Base-by-base conservation (phyloP, 2,329 filamentous ascomycete species). In the Apiospora phragmitis region DNA sequence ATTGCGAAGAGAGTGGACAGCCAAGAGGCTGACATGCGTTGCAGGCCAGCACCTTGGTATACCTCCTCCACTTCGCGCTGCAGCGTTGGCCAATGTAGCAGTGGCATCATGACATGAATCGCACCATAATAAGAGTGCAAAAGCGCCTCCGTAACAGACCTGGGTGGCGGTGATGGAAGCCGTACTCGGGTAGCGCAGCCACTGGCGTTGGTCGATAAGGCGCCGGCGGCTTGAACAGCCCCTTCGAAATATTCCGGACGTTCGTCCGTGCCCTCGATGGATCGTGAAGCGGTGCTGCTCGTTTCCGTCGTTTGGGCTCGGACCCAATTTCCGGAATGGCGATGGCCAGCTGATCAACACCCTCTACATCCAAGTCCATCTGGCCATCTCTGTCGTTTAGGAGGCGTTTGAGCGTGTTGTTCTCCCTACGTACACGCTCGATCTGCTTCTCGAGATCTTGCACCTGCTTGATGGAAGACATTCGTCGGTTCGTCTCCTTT, bases 391-490 rank as follows among this genome's bases (percentile, higher is more conserved):
- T 80, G 67, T 86, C 85, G 55, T 84, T 82, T 59, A 94, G 82
- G 77, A 91, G 89, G 41, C 91, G 90, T 68, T 90, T 90, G 49
- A 97, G 84, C 72, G 91, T 91, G 70, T 85, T 87, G 77, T 97
- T 95, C 80, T 97, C 93, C 71, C 94, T 90, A 79, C 91, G 93
- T 51, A 96, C 88, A 68, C 92, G 88, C 65, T 92, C 89, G 77
- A 98, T 89, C 81, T 98, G 95, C 81, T 94, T 96, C 83, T 98
- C 95, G 35, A 99, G 86, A 80, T 99, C 96, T 82, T 98, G 96
- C 16, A 98, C 93, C 85, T 98, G 96, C 89, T 98, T 99, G 83
- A 98, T 98, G 1, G 95, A 98, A 24, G 96, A 98, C 96, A 99
- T 99, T 73, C 96, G 91, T 71, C 96, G 89, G 80, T 99, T 99